phyloP scores from a whole-genome alignment of 2,329 filamentous ascomycete species.

The Beauveria brongniartii region DNA sequence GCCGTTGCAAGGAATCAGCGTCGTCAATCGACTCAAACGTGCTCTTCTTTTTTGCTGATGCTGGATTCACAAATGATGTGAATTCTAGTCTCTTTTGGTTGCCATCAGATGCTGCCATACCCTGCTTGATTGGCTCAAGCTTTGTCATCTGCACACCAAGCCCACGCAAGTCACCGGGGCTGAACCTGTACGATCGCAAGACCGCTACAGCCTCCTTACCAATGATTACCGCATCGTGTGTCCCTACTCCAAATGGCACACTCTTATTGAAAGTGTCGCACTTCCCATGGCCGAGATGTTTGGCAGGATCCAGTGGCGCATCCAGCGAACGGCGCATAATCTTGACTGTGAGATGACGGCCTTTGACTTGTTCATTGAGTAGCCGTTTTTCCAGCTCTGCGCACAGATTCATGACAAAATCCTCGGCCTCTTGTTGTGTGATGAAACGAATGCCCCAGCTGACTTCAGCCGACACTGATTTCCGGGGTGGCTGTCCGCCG shows the following conservation, averaged over 20 bases:
- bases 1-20: conserved; percentile 26
- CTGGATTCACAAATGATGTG: conserved; percentile 39
- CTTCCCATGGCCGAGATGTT: conserved; percentile 90
- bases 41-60: conserved; percentile 31
- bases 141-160: conserved; percentile 91
- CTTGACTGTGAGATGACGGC: conserved; percentile 84
- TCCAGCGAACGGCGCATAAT: conserved; percentile 83
- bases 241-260: conserved; percentile 71
- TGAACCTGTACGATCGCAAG: conserved; percentile 72
- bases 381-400: conserved; percentile 77
- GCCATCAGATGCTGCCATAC: conserved; percentile 50
- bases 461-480: conserved; percentile 93
- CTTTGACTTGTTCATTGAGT: conserved; percentile 75
- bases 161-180: conserved; percentile 85
- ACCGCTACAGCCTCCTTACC: conserved; percentile 80
- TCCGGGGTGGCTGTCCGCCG: conserved; percentile 75
- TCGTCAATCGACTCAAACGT: conserved; percentile 46
- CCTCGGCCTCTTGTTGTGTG: conserved; percentile 84
- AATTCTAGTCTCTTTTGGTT: conserved; percentile 78
- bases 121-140: conserved; percentile 66
- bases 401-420: conserved; percentile 79
- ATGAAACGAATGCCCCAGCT: conserved; percentile 98
- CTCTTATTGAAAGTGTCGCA: conserved; percentile 95
- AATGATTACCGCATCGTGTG: conserved; percentile 62
- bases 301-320: conserved; percentile 83